Evolutionary conservation across 208 protist species (phyloP).

Genomic region (Leishmania gerbilli): DNA sequence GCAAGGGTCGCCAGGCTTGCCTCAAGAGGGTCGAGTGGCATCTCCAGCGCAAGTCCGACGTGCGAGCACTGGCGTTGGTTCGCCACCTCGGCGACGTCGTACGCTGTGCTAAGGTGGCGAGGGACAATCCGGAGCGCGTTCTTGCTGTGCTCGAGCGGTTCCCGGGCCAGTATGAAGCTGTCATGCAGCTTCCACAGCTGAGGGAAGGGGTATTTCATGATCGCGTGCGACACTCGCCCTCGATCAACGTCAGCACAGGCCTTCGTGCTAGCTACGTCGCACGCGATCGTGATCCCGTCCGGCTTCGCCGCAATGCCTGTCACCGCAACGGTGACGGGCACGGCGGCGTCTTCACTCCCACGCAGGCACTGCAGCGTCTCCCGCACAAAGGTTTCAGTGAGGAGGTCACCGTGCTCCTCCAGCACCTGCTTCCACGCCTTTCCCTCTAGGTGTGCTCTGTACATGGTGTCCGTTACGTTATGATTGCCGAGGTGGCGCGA

Average conservation of each 20-base stretch:
- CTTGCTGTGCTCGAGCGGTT: neutral
- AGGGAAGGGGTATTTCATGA: slow-evolving; percentile 32
- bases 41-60: neutral
- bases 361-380: slow-evolving; percentile 27
- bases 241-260: slow-evolving; percentile 1
- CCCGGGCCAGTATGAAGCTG: slow-evolving; percentile 7
- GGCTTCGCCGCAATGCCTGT: neutral
- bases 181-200: slow-evolving; percentile 41
- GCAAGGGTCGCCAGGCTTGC: neutral
- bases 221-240: slow-evolving; percentile 9
- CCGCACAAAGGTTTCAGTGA: slow-evolving; percentile 24
- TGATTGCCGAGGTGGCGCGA: neutral
- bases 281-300: slow-evolving; percentile 10
- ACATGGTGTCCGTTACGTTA: neutral
- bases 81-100: neutral
- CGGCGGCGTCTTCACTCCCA: neutral
- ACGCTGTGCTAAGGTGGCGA: slow-evolving; percentile 10
- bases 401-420: slow-evolving; percentile 1
- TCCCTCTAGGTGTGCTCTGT: slow-evolving; percentile 12
- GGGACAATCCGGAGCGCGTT: slow-evolving; percentile 9
- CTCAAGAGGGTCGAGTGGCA: neutral
- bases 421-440: slow-evolving; percentile 20
- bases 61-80: slow-evolving; percentile 3
- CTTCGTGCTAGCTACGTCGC: slow-evolving; percentile 11
- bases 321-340: slow-evolving; percentile 10